Conservation (phyloP, 192 early-diverging fungal genomes). For the Coemansia sp. region DNA sequence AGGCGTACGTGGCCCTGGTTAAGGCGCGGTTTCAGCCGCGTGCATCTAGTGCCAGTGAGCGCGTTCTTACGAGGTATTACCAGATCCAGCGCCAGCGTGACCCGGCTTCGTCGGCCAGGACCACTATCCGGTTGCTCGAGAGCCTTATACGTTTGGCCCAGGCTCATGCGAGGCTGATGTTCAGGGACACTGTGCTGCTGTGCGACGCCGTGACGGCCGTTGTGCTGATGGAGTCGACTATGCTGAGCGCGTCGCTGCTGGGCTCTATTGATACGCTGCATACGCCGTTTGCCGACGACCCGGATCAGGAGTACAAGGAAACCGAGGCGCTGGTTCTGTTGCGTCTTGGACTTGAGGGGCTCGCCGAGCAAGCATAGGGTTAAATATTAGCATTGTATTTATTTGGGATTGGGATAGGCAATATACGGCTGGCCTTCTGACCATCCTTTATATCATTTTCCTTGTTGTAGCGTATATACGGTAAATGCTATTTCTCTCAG, state of each 20-base stretch:
- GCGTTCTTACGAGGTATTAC: slow-evolving; percentile 69
- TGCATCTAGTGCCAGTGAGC: slow-evolving; percentile 59
- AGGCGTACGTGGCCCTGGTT: slow-evolving; percentile 65
- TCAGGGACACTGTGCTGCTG: slow-evolving; percentile 53
- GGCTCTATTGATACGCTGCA: slow-evolving; percentile 56
- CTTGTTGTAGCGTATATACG: too few species aligned
- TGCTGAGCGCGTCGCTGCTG: slow-evolving; percentile 57
- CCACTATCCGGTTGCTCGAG: slow-evolving; percentile 67
- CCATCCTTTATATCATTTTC: too few species aligned
- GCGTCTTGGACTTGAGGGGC: slow-evolving; percentile 48
- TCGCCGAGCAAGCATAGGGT: slow-evolving; percentile 9
- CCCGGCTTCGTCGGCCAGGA: slow-evolving; percentile 62
- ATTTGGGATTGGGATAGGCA: too few species aligned
- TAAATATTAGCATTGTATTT: neutral
- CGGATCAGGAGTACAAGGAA: slow-evolving; percentile 46
- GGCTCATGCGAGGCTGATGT: slow-evolving; percentile 66
- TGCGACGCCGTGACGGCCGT: slow-evolving; percentile 64
- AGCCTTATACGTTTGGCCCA: slow-evolving; percentile 63
- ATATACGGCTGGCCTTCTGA: too few species aligned
- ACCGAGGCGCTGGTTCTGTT: slow-evolving; percentile 44
- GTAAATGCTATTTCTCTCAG: too few species aligned
- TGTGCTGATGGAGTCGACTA: slow-evolving; percentile 61
- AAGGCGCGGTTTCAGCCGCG: slow-evolving; percentile 57
- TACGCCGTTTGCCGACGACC: slow-evolving; percentile 59
- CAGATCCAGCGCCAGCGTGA: slow-evolving; percentile 68